Conservation (phyloP, 2,329 filamentous ascomycete species). For the Aspergillus sp. region DNA sequence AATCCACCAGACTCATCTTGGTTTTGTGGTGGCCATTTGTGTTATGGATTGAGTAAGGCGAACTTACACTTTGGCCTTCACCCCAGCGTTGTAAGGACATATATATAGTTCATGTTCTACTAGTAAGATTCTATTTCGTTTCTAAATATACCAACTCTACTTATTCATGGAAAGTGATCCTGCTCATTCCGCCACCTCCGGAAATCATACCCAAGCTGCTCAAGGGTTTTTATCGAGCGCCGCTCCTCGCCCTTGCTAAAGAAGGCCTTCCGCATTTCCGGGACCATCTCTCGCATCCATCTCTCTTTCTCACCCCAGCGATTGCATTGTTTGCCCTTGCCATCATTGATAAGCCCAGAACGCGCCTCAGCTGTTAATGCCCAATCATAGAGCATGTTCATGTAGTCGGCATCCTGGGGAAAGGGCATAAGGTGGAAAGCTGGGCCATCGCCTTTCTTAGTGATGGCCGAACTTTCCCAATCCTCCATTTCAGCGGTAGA, state of each 20-base stretch:
- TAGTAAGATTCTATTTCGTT: neutral
- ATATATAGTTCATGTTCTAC: neutral
- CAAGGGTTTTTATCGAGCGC: slow-evolving; percentile 59
- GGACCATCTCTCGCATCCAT: slow-evolving; percentile 70
- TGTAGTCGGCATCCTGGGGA: slow-evolving; percentile 46
- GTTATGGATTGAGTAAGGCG: no score
- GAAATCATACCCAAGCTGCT: slow-evolving; percentile 71
- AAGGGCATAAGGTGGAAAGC: slow-evolving; percentile 58
- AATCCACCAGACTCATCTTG: no score
- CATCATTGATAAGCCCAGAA: slow-evolving; percentile 43
- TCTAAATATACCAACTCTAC: neutral
- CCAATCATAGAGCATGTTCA: slow-evolving; percentile 47
- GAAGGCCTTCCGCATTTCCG: slow-evolving; percentile 71
- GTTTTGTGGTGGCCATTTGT: no score
- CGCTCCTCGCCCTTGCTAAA: slow-evolving; percentile 61
- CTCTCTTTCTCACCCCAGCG: slow-evolving; percentile 69
- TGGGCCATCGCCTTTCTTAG: slow-evolving; percentile 48
- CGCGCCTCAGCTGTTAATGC: slow-evolving; percentile 35
- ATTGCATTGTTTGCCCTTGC: slow-evolving; percentile 65
- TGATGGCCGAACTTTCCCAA: slow-evolving; percentile 59
- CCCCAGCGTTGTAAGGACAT: neutral
- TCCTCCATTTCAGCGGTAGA: slow-evolving; percentile 60
- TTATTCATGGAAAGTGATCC: slow-evolving; percentile 4
- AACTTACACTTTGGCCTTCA: no score
- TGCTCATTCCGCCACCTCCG: slow-evolving; percentile 35